Evolutionary conservation across 768 basidiomycete species (phyloP).

Genomic region (Auricularia sp.): DNA sequence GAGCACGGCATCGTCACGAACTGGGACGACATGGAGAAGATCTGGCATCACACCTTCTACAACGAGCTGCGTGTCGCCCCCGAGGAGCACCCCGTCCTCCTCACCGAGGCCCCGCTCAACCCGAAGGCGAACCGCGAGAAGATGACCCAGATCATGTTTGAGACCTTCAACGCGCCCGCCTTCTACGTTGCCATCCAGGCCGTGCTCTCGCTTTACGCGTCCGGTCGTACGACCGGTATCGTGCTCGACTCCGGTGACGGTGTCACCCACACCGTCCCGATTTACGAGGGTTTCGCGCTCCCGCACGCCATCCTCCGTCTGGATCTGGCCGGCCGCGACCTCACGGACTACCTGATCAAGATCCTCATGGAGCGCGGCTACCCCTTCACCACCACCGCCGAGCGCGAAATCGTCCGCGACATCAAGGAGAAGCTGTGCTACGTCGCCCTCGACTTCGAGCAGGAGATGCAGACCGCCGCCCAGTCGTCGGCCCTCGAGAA

Average conservation of each 20-base stretch:
- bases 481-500: constrained; percentile 58
- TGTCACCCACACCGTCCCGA: constrained; percentile 62
- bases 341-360: constrained; percentile 49
- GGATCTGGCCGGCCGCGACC: constrained; percentile 55
- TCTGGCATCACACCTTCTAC: constrained; percentile 72
- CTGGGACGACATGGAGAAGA: constrained; percentile 73
- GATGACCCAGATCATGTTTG: constrained; percentile 96
- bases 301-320: constrained; percentile 62
- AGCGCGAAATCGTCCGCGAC: constrained; percentile 52
- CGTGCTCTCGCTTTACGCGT: constrained; percentile 70
- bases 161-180: constrained; percentile 87
- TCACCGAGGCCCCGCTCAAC: constrained; percentile 88
- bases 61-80: constrained; percentile 90
- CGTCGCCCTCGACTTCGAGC: constrained; percentile 63
- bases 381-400: constrained; percentile 51
- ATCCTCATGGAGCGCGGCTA: constrained; percentile 51
- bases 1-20: constrained; percentile 66
- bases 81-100: constrained; percentile 84
- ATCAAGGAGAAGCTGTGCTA: constrained; percentile 80
- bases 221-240: constrained; percentile 63
- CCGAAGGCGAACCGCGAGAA: constrained; percentile 89
- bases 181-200: constrained; percentile 91
- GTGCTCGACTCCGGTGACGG: constrained; percentile 68
- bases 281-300: constrained; percentile 62
- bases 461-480: constrained; percentile 61